A percentile compares a stretch with the other conserved stretches of the same genome.
Evolutionary conservation across 345 rosid species (phyloP).

Genomic region (Brassica carinata): DNA sequence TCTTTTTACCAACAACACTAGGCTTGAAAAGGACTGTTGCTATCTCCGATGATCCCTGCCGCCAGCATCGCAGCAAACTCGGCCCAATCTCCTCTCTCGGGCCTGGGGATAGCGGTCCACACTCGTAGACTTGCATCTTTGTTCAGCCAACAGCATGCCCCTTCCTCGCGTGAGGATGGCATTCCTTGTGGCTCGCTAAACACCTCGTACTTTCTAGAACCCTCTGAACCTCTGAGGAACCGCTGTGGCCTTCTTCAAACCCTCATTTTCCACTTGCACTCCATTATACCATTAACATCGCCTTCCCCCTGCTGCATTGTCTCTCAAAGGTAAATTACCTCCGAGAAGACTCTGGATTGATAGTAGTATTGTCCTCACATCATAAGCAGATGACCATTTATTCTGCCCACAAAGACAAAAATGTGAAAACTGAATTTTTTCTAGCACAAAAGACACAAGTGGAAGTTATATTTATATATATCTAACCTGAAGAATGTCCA

Average conservation of each 20-base stretch:
- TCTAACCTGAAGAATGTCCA: conserved; percentile 94
- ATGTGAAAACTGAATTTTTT: not conserved
- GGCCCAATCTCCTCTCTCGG: not conserved
- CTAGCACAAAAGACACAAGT: not conserved
- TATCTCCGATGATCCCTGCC: not conserved
- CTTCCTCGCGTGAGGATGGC: not conserved
- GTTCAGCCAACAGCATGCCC: not conserved
- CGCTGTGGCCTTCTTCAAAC: too few species aligned
- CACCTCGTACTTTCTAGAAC: too few species aligned
- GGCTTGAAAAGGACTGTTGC: too few species aligned
- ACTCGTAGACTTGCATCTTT: not conserved
- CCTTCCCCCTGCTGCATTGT: too few species aligned
- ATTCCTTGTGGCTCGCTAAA: not conserved
- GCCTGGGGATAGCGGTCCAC: not conserved
- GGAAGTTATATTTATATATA: not conserved
- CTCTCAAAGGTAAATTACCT: conserved; percentile 49
- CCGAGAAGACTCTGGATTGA: conserved; percentile 96
- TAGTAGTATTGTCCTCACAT: conserved; percentile 76
- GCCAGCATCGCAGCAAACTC: not conserved
- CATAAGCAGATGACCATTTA: conserved; percentile 98
- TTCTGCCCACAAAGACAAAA: conserved; percentile 48
- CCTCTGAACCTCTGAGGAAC: too few species aligned
- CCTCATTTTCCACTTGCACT: too few species aligned
- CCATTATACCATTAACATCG: too few species aligned
- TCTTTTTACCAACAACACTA: too few species aligned